Percentiles rank a stretch among this genome's conserved stretches.
These are phyloP conservation scores for Elsinoe batatas DNA, from an alignment of 2,329 filamentous ascomycete genomes.

Conservation along the genomic window DNA sequence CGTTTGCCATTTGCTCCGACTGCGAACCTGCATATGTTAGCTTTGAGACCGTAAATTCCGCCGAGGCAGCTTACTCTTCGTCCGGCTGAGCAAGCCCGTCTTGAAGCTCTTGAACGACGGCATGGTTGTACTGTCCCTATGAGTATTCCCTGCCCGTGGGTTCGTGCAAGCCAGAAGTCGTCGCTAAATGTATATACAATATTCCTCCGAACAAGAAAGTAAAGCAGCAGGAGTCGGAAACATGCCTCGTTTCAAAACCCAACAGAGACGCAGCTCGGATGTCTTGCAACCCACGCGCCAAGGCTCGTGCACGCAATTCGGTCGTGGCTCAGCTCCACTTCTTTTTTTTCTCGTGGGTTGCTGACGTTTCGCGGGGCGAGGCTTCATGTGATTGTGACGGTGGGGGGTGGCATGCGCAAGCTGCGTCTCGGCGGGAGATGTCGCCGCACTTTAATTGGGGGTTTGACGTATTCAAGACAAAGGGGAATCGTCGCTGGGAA, in stretches of 20 bases:
- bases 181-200: background rate
- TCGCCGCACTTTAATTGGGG: background rate
- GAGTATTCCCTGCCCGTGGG: background rate
- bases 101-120: conserved; percentile 21
- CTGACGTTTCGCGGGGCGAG: background rate
- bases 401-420: background rate
- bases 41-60: conserved; percentile 14
- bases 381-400: background rate
- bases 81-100: conserved; percentile 18
- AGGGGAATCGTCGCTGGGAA: background rate
- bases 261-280: too few species aligned
- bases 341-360: background rate
- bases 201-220: background rate
- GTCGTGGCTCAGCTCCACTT: conserved; percentile 9
- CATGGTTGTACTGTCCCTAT: background rate
- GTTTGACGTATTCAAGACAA: background rate
- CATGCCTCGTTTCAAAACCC: background rate
- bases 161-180: background rate
- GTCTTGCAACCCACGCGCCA: background rate
- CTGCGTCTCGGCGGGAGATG: background rate
- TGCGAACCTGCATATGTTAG: conserved; percentile 17
- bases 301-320: conserved; percentile 4
- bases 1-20: conserved; percentile 21
- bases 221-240: background rate
- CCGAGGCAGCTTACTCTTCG: conserved; percentile 17